Base-by-base conservation (phyloP, 78 protist species). In the Guillardia theta region DNA sequence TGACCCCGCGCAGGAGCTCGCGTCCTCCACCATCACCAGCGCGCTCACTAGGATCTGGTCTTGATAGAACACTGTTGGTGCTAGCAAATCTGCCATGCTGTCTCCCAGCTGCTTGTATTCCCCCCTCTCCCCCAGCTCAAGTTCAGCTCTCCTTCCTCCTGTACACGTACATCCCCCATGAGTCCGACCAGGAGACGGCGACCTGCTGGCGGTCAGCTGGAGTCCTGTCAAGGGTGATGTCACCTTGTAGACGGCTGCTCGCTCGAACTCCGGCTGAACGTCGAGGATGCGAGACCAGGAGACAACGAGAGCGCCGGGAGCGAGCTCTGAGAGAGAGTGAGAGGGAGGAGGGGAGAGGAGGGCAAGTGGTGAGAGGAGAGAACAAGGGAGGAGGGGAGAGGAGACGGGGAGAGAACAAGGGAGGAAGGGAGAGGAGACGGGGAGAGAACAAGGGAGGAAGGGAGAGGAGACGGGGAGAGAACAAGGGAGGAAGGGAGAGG, bases 221-320 rank as follows among this genome's bases (percentile, higher is more conserved):
- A 58, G 70, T 30, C 58, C 15, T 10, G 58, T 50, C 58, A 50
- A 10, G 30, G 58, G 30, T 10, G 27, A 6, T 6, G 70, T 0
- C 70, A 70, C 36, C 83, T 22, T 24, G 5, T 24, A 70, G 83
- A 24, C 78, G 22, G 83, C 83, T 15, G 83, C 83, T 22, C 83
- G 83, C 83, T 33, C 83, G 83, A 70, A 70, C 83, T 70, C 83
- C 27, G 83, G 83, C 83, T 70, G 83, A 1, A 43, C 83, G 41
- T 70, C 83, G 10, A 70, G 83, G 41, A 70, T 70, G 45, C 83
- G 83, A 1, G 83, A 70, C 83, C 83, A 33, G 21, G 83, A 12
- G 41, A 58, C 70, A 24, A 58, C 70, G 39, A 58, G 70, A 24
- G 58, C 58, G 30, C 58, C 58, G 58, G 30, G 15, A 15, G 58